phyloP scores from a whole-genome alignment of 2,329 filamentous ascomycete species.

The Juglanconis oblonga region DNA sequence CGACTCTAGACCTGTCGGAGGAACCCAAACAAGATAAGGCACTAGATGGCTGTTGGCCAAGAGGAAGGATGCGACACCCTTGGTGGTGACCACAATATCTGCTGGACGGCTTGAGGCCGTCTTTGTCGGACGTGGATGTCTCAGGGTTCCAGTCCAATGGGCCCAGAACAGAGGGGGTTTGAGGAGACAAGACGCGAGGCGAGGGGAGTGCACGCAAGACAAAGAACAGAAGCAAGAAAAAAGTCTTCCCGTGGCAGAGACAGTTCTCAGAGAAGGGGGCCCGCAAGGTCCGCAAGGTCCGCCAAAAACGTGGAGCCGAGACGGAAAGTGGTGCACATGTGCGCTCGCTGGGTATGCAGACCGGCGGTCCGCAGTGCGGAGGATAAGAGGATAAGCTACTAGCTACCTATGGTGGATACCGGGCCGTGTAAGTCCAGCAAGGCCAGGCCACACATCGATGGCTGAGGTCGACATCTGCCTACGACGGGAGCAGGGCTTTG shows the following conservation, averaged over 20 bases:
- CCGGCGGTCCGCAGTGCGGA: constrained; percentile 12
- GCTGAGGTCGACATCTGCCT: no score
- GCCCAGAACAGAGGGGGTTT: background rate
- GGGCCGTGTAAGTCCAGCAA: background rate
- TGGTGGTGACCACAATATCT: background rate
- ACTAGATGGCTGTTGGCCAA: constrained; percentile 15
- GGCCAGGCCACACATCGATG: background rate
- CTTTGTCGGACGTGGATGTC: background rate
- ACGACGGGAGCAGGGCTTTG: no score
- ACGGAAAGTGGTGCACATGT: constrained; percentile 6
- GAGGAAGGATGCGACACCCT: background rate
- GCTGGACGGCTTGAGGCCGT: background rate
- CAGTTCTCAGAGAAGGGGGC: background rate
- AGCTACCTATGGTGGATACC: constrained; percentile 8
- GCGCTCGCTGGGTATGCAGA: background rate
- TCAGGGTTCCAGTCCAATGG: background rate
- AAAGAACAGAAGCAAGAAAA: background rate
- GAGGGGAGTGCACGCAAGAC: background rate
- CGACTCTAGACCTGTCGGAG: constrained; percentile 10
- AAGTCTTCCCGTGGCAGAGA: constrained; percentile 11
- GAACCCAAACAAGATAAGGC: constrained; percentile 17
- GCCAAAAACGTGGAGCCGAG: constrained; percentile 17
- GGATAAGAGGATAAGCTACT: constrained; percentile 16
- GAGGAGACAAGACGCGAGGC: background rate
- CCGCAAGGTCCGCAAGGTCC: constrained; percentile 6